Percentiles rank a stretch among this genome's conserved stretches.
phyloP scores from a whole-genome alignment of 192 early-diverging fungal species.

The Podila epicladia region DNA sequence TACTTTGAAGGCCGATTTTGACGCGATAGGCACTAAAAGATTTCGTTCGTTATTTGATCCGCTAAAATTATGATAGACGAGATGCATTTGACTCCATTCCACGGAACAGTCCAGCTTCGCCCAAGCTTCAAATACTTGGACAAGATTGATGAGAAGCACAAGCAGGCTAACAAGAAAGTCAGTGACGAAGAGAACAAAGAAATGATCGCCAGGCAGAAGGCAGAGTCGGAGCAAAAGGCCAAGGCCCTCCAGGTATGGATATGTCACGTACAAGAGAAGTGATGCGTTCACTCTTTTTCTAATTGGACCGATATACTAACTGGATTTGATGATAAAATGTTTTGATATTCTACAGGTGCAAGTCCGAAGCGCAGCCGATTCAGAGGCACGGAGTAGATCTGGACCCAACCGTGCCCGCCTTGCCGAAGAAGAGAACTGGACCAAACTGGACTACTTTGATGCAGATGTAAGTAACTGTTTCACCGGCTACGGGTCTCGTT shows the following conservation, averaged over 20 bases:
- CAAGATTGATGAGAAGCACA: slow-evolving; percentile 86
- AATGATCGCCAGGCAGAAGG: slow-evolving; percentile 49
- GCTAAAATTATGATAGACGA: slow-evolving; percentile 59
- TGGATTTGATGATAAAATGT: neutral
- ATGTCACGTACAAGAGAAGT: neutral
- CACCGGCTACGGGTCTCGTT: neutral
- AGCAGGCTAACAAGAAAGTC: slow-evolving; percentile 73
- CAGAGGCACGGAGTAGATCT: slow-evolving; percentile 64
- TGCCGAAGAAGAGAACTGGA: slow-evolving; percentile 80
- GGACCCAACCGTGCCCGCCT: slow-evolving; percentile 68
- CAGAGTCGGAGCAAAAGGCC: slow-evolving; percentile 43
- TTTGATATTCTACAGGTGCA: slow-evolving; percentile 54
- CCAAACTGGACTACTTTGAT: slow-evolving; percentile 70
- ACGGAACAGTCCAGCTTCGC: slow-evolving; percentile 80
- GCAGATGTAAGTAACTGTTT: slow-evolving; percentile 51
- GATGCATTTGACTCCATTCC: slow-evolving; percentile 87
- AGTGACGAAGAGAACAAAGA: slow-evolving; percentile 75
- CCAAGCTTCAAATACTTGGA: slow-evolving; percentile 93
- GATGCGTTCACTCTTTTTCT: neutral
- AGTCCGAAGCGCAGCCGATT: slow-evolving; percentile 69
- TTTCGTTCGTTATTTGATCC: neutral
- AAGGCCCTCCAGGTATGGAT: slow-evolving; percentile 57
- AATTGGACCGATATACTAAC: neutral
- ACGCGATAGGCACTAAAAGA: neutral
- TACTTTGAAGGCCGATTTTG: neutral